Evolutionary conservation across 2,329 filamentous ascomycete genomes (phyloP), one percentile per base, ranked within the genome.

Genomic region (Microsporum ferrugineum): DNA sequence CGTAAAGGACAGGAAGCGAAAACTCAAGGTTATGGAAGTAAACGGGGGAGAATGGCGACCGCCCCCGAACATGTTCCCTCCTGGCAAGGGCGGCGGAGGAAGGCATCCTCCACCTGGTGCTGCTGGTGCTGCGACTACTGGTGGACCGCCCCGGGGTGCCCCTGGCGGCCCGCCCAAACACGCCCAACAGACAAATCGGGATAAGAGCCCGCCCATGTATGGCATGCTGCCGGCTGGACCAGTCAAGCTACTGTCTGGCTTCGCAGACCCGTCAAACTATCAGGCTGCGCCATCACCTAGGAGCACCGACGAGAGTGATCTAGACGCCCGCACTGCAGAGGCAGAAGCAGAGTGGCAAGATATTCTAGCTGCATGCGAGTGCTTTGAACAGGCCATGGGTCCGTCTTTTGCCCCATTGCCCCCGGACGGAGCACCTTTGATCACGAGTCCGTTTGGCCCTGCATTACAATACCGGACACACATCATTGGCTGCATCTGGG

Each of bases 401-500:
- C 79, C 85, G 3, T 84, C 88, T 49, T 97, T 95, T 72, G 82
- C 88, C 63, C 86, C 89, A 1, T 75, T 97, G 23, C 82, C 83
- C 1, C 76, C 85, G 1, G 89, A 94, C 63, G 83, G 85, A 60
- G 78, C 80, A 61, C 74, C 84, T 59, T 79, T 84, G 56, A 72
- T 82, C 64, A 69, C 77, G 14, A 86, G 90, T 1, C 90, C 92
- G 0, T 99, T 96, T 69, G 92, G 94, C 0, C 82, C 84, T 1
- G 87, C 89, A 0, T 76, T 91, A 5, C 85, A 90, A 65, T 96
- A 95, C 70, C 84, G 89, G 34, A 92, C 88, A 1, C 92, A 90
- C 71, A 86, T 87, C n/a, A 88, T 97, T 64, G 89, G 88, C 2
- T 87, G 89, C 38, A 80, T 96, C 27, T 96, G 91, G 89, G 85